Base-by-base conservation (phyloP, 2,329 filamentous ascomycete genomes). In the Exophiala sp. region DNA sequence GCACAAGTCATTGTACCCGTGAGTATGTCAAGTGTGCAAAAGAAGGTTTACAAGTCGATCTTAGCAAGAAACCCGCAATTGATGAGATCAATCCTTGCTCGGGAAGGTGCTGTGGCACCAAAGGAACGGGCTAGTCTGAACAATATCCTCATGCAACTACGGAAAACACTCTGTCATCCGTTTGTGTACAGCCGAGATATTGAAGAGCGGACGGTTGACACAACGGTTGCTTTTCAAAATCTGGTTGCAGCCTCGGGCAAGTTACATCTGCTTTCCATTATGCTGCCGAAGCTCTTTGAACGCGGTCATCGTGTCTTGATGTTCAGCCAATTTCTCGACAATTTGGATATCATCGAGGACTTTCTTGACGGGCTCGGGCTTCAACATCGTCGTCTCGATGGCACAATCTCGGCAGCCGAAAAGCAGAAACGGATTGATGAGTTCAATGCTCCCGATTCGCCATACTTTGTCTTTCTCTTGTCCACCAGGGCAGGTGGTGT, bases 401-500 rank as follows among this genome's bases (percentile, higher is more conserved):
- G 95, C n/a, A 82, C 69, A 1, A 84, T 95, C 63, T 82, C 81
- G 2, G 87, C 88, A 12, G 72, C 95, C 32, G 86, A 96, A 66
- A 97, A 96, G 71, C 94, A 99, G 69, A 91, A 90, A 68, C 84
- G 89, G 7, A 99, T 99, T 48, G 94, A 99, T 69, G 85, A 86
- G 6, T 99, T 89, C 76, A 99, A 99, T 67, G 89, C 86, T 0
- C 87, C 89, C 0, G 79, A 87, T 50, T 97, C 92, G 0, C 75
- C 82, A 0, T 75, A 95, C 0, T 99, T 97, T 68, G 91, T 88
- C 0, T 97, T 99, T 71, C 73, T 99, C 14, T 78, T 99, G 0
- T 97, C 92, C 0, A 99, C 95, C 3, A 86, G 94, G 59, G 91
- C 95, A 14, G 94, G 94, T 50, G 94, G 95, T 65, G 92, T 99